Base-by-base conservation (phyloP, 192 early-diverging fungal genomes). In the Backusella tarrabulga region DNA sequence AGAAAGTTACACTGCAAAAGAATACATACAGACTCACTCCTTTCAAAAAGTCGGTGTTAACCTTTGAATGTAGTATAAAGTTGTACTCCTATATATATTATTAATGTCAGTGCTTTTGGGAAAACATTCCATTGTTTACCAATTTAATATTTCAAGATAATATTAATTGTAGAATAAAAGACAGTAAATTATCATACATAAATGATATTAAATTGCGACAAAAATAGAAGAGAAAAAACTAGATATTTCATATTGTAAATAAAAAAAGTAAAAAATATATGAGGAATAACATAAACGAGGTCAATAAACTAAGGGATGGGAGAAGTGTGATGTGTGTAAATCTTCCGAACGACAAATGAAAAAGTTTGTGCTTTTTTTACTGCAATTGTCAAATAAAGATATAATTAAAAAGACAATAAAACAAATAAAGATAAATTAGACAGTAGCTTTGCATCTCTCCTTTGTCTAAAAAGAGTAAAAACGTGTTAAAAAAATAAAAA, bases 371-470 rank as follows among this genome's bases (percentile, higher is more conserved):
- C 54, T 60, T 60, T 21, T 56, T 19, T 26, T 44, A 44, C 42
- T 54, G 52, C 21, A 54, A 6, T 21, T 54, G 52, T 54, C 52
- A 54, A 54, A 54, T 54, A 26, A 60, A 60, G 21, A 60, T 11
- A 26, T 23, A 60, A 60, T 23, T 23, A 60, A 60, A 56, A 26
- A 60, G 54, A 23, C 54, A 60, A 60, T 60, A 21, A 60, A 21
- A 11, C 23, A 60, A 60, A 60, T 60, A 60, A 60, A 60, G 54
- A 60, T 60, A 60, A 60, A 60, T 60, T 60, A 60, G 54, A 60
- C 23, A 60, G 54, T 60, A 60, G 19, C n/a, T 8, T 21, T 54
- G 21, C 54, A 60, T 23, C 54, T 60, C 23, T 60, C 54, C 23
- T 19, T 26, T 60, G 7, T 60, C n/a, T 23, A 23, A 60, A 60